Evolutionary conservation across 1,284 basidiomycete genomes (phyloP).

Genomic region (Cutaneotrichosporon cutaneum): DNA sequence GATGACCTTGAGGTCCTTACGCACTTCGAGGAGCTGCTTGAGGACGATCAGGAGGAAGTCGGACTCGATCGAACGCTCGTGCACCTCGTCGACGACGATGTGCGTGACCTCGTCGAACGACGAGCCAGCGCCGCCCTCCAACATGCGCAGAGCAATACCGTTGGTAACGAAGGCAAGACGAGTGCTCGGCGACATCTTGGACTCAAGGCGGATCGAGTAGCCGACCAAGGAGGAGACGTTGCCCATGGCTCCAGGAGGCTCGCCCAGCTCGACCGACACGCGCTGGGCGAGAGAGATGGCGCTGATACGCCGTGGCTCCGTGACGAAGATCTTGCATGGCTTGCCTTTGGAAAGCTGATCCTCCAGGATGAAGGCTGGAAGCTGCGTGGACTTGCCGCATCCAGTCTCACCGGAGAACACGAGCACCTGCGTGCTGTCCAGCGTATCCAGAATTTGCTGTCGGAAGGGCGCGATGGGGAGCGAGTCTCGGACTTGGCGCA

Average conservation of each 20-base stretch:
- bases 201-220: constrained; percentile 93
- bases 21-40: constrained; percentile 76
- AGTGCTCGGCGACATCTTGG: constrained; percentile 77
- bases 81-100: constrained; percentile 56
- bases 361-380: constrained; percentile 93
- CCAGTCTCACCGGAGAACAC: constrained; percentile 98
- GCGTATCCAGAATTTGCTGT: constrained; percentile 66
- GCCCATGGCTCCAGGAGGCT: constrained; percentile 76
- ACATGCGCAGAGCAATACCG: constrained; percentile 94
- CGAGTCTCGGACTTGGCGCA: constrained; percentile 62
- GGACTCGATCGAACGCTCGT: constrained; percentile 95
- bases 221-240: constrained; percentile 80
- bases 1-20: constrained; percentile 84
- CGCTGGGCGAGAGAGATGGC: constrained; percentile 96
- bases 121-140: constrained; percentile 66
- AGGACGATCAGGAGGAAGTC: constrained; percentile 96
- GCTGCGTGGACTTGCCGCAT: constrained; percentile 97
- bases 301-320: constrained; percentile 94
- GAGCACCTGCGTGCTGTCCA: constrained; percentile 80
- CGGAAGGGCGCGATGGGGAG: constrained; percentile 89
- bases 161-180: constrained; percentile 84
- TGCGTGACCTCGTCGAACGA: constrained; percentile 89
- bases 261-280: constrained; percentile 91
- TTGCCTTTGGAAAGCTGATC: constrained; percentile 78
- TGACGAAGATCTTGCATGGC: constrained; percentile 90